Base-by-base conservation (phyloP, 768 basidiomycete species). In the Termitomyces sp. region DNA sequence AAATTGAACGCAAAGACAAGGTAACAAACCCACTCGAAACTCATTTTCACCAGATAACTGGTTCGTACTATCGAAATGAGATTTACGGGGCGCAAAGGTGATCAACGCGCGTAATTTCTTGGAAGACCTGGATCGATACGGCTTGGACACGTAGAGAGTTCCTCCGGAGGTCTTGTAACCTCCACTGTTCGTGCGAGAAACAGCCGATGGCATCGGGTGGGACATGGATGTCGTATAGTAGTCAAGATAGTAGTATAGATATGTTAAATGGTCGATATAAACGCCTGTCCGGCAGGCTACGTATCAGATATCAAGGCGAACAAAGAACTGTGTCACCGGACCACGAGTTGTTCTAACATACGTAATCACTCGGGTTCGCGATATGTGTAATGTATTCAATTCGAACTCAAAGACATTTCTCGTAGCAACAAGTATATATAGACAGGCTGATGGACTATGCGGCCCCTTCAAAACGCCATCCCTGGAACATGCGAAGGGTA, bases 51-150 rank as follows among this genome's bases (percentile, higher is more conserved):
- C 82, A 21, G 88, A 87, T 11, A 72, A 69, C 65, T 84, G 82
- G 67, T 97, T 96, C 59, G 78, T 76, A 46, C 83, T 87, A 70
- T 98, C 94, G 63, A 98, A 92, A 51, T 79, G 80, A 3, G 92
- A 94, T 56, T 86, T 84, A 49, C 96, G 82, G 5, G 95, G 92
- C 5, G 86, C 81, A 71, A 97, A 98, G 19, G 89, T 88, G 64
- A 96, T 77, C 58, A 93, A 73, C 0, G 94, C 91, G 43, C 89
- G 84, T 12, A 94, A 75, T 65, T 86, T 90, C 72, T 88, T 91
- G 28, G 85, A 84, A 12, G 79, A 75, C 62, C 78, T 82, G 49
- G 91, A 88, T 5, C 88, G 83, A 70, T 84, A 88, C 1, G 88
- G 85, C 63, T 84, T 86, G 5, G 88, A 89, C 52, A 91, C 82